Conservation (phyloP, 768 basidiomycete species). For the Pleurotus tuoliensis region DNA sequence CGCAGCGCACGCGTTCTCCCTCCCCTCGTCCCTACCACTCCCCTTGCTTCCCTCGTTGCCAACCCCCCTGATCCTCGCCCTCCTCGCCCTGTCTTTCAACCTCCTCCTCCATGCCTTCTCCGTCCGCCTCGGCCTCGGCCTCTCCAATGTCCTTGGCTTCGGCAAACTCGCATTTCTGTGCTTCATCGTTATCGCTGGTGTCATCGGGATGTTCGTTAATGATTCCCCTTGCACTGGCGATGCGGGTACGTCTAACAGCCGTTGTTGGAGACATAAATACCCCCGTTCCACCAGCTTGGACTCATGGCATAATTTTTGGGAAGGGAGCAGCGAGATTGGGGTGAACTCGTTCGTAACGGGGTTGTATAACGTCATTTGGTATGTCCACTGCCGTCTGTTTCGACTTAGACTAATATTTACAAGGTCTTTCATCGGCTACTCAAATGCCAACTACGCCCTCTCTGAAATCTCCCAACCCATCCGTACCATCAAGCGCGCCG, state of each 20-base stretch:
- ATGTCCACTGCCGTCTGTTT: constrained; percentile 4
- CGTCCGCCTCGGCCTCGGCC: constrained; percentile 39
- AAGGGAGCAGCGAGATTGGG: constrained; percentile 45
- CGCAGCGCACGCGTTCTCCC: constrained; percentile 48
- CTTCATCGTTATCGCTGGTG: constrained; percentile 48
- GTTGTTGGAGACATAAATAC: background rate
- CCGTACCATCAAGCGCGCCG: constrained; percentile 65
- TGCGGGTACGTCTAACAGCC: constrained; percentile 52
- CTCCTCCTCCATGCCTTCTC: constrained; percentile 53
- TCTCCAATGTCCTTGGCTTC: constrained; percentile 49
- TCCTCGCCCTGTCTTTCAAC: constrained; percentile 53
- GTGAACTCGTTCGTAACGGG: constrained; percentile 61
- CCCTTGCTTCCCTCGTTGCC: constrained; percentile 38
- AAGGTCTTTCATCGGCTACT: constrained; percentile 73
- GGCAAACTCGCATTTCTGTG: constrained; percentile 58
- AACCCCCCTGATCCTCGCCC: constrained; percentile 49
- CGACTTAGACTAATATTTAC: background rate
- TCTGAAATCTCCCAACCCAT: constrained; percentile 71
- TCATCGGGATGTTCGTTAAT: constrained; percentile 49
- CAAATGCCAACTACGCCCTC: constrained; percentile 71
- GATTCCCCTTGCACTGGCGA: constrained; percentile 30
- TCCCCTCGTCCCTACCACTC: constrained; percentile 40
- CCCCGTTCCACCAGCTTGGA: no score
- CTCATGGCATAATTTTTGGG: constrained; percentile 57
- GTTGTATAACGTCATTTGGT: constrained; percentile 73